These are phyloP conservation scores for Colletotrichum orbiculare DNA, from an alignment of 2,329 filamentous ascomycete genomes.

Conservation along the genomic window DNA sequence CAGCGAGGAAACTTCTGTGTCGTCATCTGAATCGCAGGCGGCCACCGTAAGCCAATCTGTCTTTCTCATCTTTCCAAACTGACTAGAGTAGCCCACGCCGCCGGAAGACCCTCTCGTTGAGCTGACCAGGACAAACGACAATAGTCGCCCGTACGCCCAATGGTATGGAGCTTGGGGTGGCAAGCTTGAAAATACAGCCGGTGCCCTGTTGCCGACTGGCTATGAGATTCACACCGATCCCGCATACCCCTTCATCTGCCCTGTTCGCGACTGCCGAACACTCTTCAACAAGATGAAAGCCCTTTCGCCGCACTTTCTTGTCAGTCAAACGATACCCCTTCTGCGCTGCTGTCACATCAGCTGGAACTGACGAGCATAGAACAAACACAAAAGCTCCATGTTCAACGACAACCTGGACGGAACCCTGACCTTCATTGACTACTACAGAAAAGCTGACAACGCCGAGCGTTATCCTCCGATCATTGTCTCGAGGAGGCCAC, in stretches of 20 bases:
- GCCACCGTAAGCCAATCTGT: too few relatives aligned
- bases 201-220: slow-evolving; percentile 47
- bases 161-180: not conserved
- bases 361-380: slow-evolving; percentile 26
- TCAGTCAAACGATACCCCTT: slow-evolving; percentile 10
- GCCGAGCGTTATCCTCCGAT: slow-evolving; percentile 29
- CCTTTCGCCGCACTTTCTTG: slow-evolving; percentile 40
- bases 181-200: slow-evolving; percentile 33
- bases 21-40: too few relatives aligned
- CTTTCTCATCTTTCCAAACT: too few relatives aligned
- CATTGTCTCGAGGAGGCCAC: slow-evolving; percentile 42
- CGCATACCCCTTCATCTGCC: slow-evolving; percentile 47
- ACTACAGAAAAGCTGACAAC: slow-evolving; percentile 8
- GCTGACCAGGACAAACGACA: not conserved
- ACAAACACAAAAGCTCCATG: slow-evolving; percentile 32
- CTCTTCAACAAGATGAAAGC: slow-evolving; percentile 39
- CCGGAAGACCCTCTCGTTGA: not conserved
- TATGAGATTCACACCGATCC: slow-evolving; percentile 44
- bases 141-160: slow-evolving; percentile 7
- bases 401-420: slow-evolving; percentile 56
- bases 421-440: slow-evolving; percentile 47
- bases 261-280: slow-evolving; percentile 50
- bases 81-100: too few relatives aligned
- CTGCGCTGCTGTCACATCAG: slow-evolving; percentile 1
- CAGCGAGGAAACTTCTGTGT: too few relatives aligned